A percentile compares a stretch with the other conserved stretches of the same genome.
phyloP scores from a whole-genome alignment of 306 rosid species.

The Prosopis cineraria region DNA sequence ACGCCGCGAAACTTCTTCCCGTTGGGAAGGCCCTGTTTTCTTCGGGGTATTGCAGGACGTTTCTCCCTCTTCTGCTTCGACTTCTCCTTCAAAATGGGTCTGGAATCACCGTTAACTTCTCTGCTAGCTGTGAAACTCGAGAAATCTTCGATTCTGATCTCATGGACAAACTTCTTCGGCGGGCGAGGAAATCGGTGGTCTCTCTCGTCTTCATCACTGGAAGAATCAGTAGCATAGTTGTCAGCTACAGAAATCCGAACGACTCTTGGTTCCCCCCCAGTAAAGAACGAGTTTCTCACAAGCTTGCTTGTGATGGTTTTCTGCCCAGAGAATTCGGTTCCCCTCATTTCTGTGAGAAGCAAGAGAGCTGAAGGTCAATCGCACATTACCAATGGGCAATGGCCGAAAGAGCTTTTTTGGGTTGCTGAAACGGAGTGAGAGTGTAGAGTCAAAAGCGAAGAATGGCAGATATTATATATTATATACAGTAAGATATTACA shows the following conservation, averaged over 20 bases:
- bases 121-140: neutral
- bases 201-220: slow-evolving; percentile 57
- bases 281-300: neutral
- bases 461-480: neutral
- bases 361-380: neutral
- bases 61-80: neutral
- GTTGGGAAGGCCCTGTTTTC: neutral
- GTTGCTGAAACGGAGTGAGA: neutral
- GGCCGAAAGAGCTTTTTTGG: neutral
- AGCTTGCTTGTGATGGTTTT: slow-evolving; percentile 38
- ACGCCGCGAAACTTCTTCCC: slow-evolving; percentile 54
- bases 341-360: slow-evolving; percentile 8
- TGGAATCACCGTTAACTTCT: neutral
- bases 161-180: slow-evolving; percentile 47
- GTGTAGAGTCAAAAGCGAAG: neutral
- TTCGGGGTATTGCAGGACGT: neutral
- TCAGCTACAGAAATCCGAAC: slow-evolving; percentile 53
- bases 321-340: slow-evolving; percentile 31
- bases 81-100: neutral
- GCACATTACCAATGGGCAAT: neutral
- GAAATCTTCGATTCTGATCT: slow-evolving; percentile 44
- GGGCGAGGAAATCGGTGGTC: slow-evolving; percentile 21
- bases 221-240: slow-evolving; percentile 60
- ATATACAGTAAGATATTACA: neutral
- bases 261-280: slow-evolving; percentile 24